These are phyloP conservation scores for Amphirosellinia nigrospora DNA, from an alignment of 495 filamentous ascomycete species.

Conservation along the genomic window DNA sequence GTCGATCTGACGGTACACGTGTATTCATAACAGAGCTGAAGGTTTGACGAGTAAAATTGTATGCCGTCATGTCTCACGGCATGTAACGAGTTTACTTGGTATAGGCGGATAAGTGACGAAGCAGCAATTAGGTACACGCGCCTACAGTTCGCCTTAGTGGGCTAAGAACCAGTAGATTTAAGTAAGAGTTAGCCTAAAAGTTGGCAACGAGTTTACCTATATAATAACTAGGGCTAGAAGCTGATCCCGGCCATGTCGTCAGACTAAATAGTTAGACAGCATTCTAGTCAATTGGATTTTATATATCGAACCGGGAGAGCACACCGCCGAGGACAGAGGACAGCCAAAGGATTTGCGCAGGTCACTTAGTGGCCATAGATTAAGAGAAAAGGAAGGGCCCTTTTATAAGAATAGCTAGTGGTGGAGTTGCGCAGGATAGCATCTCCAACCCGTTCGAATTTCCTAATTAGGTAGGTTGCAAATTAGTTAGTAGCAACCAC, in stretches of 20 bases:
- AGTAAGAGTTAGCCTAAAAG: not conserved
- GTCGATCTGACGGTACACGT: slow-evolving; percentile 9
- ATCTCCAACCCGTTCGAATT: too few species aligned
- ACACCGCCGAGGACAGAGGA: not conserved
- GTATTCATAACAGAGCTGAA: slow-evolving; percentile 5
- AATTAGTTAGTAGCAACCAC: not conserved
- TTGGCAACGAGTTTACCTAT: not conserved
- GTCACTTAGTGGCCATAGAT: not conserved
- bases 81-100: not conserved
- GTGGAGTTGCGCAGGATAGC: not conserved
- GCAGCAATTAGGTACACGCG: slow-evolving; percentile 1
- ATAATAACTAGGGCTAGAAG: not conserved
- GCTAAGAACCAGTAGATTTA: not conserved
- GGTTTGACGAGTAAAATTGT: not conserved
- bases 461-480: slow-evolving; percentile 3
- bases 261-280: not conserved
- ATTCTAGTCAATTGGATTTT: not conserved
- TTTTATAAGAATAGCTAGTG: not conserved
- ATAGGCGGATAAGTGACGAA: not conserved
- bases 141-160: not conserved
- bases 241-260: not conserved
- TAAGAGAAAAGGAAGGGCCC: not conserved
- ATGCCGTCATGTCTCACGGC: slow-evolving; percentile 4
- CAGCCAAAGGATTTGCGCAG: not conserved
- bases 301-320: not conserved